These are phyloP conservation scores for Tulasnella sp. DNA, from an alignment of 768 basidiomycete genomes.

Conservation along the genomic window DNA sequence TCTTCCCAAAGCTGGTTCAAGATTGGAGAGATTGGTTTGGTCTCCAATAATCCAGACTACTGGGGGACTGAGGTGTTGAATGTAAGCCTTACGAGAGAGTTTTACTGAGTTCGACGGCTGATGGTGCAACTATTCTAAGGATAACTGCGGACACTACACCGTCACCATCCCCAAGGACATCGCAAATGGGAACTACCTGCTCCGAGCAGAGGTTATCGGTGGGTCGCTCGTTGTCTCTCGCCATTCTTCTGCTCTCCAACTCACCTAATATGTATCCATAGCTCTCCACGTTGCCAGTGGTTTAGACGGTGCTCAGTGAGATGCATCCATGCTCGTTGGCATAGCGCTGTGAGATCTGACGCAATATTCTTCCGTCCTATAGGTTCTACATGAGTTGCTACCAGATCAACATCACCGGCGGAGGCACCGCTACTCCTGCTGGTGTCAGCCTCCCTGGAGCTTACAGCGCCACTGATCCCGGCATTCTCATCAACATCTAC, in stretches of 20 bases:
- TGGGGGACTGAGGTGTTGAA: slow-evolving; percentile 19
- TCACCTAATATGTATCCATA: too few species aligned
- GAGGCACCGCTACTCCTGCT: slow-evolving; percentile 34
- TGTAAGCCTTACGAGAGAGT: not conserved
- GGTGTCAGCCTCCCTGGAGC: slow-evolving; percentile 42
- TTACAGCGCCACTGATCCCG: slow-evolving; percentile 34
- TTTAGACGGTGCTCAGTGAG: slow-evolving; percentile 33
- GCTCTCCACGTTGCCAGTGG: slow-evolving; percentile 42
- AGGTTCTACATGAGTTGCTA: slow-evolving; percentile 38
- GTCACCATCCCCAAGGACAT: slow-evolving; percentile 38
- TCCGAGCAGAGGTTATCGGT: slow-evolving; percentile 39
- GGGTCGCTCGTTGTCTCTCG: too few species aligned
- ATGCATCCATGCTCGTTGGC: not conserved
- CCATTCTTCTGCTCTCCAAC: too few species aligned
- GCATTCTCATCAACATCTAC: slow-evolving; percentile 41
- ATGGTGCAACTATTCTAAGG: too few species aligned
- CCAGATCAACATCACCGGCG: slow-evolving; percentile 39
- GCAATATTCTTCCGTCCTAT: too few species aligned
- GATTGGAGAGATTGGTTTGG: slow-evolving; percentile 38
- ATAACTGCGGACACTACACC: slow-evolving; percentile 28
- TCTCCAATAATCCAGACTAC: slow-evolving; percentile 22
- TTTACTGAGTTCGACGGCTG: not conserved
- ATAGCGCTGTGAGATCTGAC: not conserved
- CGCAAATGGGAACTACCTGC: slow-evolving; percentile 37
- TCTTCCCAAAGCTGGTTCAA: slow-evolving; percentile 40